These are phyloP conservation scores for Curvularia hawaiiensis DNA, from an alignment of 2,329 filamentous ascomycete species.

Conservation along the genomic window DNA sequence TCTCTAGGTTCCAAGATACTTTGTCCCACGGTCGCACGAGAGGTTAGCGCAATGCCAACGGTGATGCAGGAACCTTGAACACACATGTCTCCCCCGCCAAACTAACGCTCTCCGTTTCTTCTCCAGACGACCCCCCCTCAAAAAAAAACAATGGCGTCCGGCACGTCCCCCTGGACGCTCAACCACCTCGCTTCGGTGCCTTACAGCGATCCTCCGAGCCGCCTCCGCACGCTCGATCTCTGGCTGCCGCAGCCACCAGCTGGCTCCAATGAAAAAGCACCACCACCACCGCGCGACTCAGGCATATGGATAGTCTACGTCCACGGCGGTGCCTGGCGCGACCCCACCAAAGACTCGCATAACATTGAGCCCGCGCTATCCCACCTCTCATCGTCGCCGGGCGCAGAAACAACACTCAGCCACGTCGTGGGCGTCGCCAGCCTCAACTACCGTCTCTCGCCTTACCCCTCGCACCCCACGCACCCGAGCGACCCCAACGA, in stretches of 20 bases:
- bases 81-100: background rate
- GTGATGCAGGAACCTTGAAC: background rate
- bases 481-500: slow-evolving; percentile 56
- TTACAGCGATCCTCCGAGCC: slow-evolving; percentile 34
- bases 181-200: slow-evolving; percentile 29
- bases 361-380: slow-evolving; percentile 45
- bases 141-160: slow-evolving; percentile 23
- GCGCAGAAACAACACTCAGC: slow-evolving; percentile 1
- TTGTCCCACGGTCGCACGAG: background rate
- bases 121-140: background rate
- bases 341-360: slow-evolving; percentile 48
- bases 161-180: slow-evolving; percentile 14
- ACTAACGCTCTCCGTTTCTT: background rate
- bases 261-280: slow-evolving; percentile 2
- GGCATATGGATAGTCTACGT: slow-evolving; percentile 50
- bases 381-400: slow-evolving; percentile 34
- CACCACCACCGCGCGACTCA: slow-evolving; percentile 7
- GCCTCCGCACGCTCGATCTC: slow-evolving; percentile 51
- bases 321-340: slow-evolving; percentile 58
- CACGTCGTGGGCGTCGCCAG: slow-evolving; percentile 66
- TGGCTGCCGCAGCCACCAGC: slow-evolving; percentile 41
- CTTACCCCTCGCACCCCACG: slow-evolving; percentile 51
- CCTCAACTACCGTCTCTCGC: slow-evolving; percentile 67
- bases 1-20: background rate
- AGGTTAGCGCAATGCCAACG: background rate